Evolutionary conservation across 441 rosid species (phyloP), one percentile per base, ranked within the genome.

Genomic region (Erodium trifolium): DNA sequence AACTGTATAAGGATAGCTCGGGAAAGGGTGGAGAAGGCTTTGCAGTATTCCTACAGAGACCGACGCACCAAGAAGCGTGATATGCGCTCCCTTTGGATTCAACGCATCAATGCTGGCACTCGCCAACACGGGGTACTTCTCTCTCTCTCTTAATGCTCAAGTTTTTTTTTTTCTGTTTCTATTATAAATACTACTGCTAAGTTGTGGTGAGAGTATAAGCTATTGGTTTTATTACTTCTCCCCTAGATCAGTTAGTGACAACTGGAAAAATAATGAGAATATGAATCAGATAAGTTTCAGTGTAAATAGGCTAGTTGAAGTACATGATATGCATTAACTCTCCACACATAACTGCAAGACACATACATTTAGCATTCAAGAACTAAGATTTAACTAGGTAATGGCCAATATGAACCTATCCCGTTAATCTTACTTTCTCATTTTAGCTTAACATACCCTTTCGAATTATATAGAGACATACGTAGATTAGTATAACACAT

Each of bases 21-120:
- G 79, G 97, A 88, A 75, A 85, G 96, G 77, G 98, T 93, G 5
- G 98, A 93, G 88, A 89, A 93, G 81, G 98, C 98, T 13, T 78
- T 93, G 73, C 92, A 91, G 73, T 91, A 91, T 78, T 93, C 95
- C 23, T 93, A 93, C 78, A 83, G 95, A 78, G 98, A 93, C 70
- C 87, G 96, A 11, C 91, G 97, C 77, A 88, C 87, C 84, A 91
- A 93, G 84, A 93, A 93, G 79, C 89, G 97, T 5, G 97, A 91
- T 80, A 91, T 93, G 95, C 89, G 95, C 13, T 82, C 90, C 67
- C 87, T 93, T 72, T 93, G 98, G 98, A 91, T 93, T 71, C 88
- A 91, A 72, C 96, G 97, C 71, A 89, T 93, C 78, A 91, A 88
- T 66, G 97, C 98, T 2, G 96, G 93, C 35, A 82, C 95, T 74